These are phyloP conservation scores for Fusarium sp. DNA, from an alignment of 2,329 filamentous ascomycete genomes.

Conservation along the genomic window DNA sequence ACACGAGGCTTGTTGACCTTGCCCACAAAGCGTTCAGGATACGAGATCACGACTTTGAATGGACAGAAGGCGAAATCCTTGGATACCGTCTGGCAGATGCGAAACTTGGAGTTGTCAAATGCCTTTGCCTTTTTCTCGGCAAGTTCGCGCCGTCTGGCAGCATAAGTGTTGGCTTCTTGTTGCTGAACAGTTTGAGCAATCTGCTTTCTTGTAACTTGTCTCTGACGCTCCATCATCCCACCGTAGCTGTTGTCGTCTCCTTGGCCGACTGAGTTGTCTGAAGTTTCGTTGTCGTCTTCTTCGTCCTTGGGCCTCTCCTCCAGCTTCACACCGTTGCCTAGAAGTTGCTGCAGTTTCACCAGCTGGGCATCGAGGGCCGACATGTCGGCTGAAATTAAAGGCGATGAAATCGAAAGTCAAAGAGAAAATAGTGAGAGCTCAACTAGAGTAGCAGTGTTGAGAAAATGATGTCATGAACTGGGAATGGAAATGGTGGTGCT, in stretches of 20 bases:
- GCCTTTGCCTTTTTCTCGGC: conserved; percentile 22
- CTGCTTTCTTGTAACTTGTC: neutral
- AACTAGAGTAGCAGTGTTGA: neutral
- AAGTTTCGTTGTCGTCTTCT: conserved; percentile 1
- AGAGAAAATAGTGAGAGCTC: neutral
- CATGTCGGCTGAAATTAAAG: conserved; percentile 25
- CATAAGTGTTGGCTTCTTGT: conserved; percentile 1
- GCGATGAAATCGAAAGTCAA: neutral
- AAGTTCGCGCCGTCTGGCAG: conserved; percentile 7
- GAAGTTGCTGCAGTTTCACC: conserved; percentile 34
- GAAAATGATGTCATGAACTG: neutral
- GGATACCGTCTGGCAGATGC: conserved; percentile 40
- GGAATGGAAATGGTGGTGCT: neutral
- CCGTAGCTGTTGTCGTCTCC: neutral
- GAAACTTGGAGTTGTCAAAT: conserved; percentile 43
- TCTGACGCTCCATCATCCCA: conserved; percentile 6
- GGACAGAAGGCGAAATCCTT: conserved; percentile 57
- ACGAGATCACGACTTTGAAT: conserved; percentile 66
- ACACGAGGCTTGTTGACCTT: conserved; percentile 63
- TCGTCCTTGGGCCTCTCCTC: conserved; percentile 9
- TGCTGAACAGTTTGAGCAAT: neutral
- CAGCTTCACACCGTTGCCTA: conserved; percentile 39
- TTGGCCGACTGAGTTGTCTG: neutral
- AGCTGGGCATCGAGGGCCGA: conserved; percentile 34
- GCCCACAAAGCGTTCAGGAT: conserved; percentile 70